These are phyloP conservation scores for Yamadazyma dushanensis DNA, from an alignment of 1,139 yeast species.

Conservation along the genomic window DNA sequence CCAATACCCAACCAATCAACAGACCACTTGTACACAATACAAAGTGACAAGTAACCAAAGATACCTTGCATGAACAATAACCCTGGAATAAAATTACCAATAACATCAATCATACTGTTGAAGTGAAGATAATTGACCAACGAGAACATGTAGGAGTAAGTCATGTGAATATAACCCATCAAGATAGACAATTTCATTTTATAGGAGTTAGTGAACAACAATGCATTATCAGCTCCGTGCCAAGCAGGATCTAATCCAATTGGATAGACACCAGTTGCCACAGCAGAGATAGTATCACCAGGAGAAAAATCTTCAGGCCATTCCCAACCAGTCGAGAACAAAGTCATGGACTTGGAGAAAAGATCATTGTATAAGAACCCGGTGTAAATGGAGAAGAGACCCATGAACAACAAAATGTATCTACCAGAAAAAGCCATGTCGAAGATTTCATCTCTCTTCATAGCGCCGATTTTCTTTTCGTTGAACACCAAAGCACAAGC, in stretches of 20 bases:
- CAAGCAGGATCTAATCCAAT: conserved; percentile 76
- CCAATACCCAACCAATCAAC: conserved; percentile 71
- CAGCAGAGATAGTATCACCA: conserved; percentile 61
- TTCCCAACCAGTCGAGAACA: conserved; percentile 73
- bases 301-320: conserved; percentile 62
- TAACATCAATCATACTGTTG: conserved; percentile 60
- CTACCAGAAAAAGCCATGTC: conserved; percentile 83
- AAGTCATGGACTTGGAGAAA: conserved; percentile 74
- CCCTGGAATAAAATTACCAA: conserved; percentile 81
- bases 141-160: conserved; percentile 70
- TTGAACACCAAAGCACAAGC: conserved; percentile 59
- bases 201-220: conserved; percentile 73
- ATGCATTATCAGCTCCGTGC: conserved; percentile 80
- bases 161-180: conserved; percentile 80
- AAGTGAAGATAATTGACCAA: conserved; percentile 62
- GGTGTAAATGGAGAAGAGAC: conserved; percentile 74
- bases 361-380: conserved; percentile 76
- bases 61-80: conserved; percentile 80
- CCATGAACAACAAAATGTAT: conserved; percentile 73
- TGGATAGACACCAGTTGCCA: conserved; percentile 48
- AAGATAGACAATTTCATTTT: conserved; percentile 80
- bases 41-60: conserved; percentile 71
- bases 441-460: conserved; percentile 75
- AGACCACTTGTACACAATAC: conserved; percentile 78
- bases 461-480: conserved; percentile 56